Conservation (phyloP, 805 yeast species). For the Lachancea lanzarotensis region DNA sequence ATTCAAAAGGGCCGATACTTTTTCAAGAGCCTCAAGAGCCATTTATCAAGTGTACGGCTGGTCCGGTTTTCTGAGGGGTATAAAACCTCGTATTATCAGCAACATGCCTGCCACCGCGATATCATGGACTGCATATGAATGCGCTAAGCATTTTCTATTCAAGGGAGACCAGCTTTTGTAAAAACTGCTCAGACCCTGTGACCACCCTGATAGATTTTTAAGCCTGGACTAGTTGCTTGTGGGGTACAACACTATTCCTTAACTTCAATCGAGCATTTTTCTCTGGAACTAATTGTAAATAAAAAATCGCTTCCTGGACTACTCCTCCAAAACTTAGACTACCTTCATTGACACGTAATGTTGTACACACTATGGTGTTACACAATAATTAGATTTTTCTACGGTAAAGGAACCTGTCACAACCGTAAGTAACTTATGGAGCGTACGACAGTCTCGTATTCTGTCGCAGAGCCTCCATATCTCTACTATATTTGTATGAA, state of each 20-base stretch:
- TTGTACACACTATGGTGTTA: not conserved
- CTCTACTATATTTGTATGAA: conserved; percentile 24
- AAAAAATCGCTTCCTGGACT: not conserved
- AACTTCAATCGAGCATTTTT: not conserved
- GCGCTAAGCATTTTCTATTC: conserved; percentile 61
- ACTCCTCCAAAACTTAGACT: not conserved
- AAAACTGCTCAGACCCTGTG: not conserved
- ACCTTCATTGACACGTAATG: not conserved
- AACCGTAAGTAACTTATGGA: not conserved
- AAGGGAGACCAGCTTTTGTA: not conserved
- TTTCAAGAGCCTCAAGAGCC: conserved; percentile 62
- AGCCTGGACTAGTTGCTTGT: not conserved
- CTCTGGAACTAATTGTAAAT: not conserved
- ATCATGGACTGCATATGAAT: conserved; percentile 95
- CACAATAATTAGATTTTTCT: not conserved
- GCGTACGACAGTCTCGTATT: conserved; percentile 1
- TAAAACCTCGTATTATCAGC: conserved; percentile 84
- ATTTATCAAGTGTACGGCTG: conserved; percentile 56
- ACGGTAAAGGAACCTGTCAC: not conserved
- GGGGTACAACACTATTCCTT: too few relatives aligned
- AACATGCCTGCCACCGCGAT: conserved; percentile 96
- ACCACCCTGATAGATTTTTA: not conserved
- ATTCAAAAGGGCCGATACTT: conserved; percentile 52
- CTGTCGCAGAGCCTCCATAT: conserved; percentile 19
- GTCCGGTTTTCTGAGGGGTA: conserved; percentile 72